Base-by-base conservation (phyloP, 352 stramenopile species). In the Pythium coloratum region DNA sequence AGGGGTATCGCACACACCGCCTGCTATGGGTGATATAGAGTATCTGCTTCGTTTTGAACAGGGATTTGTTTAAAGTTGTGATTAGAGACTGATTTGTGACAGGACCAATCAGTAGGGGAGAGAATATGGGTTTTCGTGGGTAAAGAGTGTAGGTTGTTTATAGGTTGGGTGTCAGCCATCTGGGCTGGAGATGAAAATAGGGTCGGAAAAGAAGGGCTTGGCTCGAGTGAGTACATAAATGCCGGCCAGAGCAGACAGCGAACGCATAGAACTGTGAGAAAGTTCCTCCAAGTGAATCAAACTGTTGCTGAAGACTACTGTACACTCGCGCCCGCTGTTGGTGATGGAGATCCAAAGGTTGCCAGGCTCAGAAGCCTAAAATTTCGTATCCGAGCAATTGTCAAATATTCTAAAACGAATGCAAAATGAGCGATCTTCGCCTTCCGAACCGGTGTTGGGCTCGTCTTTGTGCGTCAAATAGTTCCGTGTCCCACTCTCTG, bases 101-200 rank as follows among this genome's bases (percentile, higher is more conserved):
- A 3, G 28, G 28, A 30, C 28, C 28, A 30, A 44, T 54, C 46
- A 28, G n/a, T 56, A 36, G 6, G 13, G 14, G 54, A 47, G 34
- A n/a, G 12, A 46, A 47, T 50, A 59, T 59, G 6, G 2, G 7
- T 18, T 59, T 42, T 14, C 7, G 13, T 7, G 16, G 54, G 18
- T 53, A 16, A 3, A 51, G 13, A 33, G 4, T 62, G 10, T 36
- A 51, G 55, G 20, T 62, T 62, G 55, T 49, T 62, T 51, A 53
- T 62, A 51, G 55, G 18, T 33, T 51, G 38, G 34, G 55, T 36
- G 13, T 33, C 32, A 28, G 24, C 14, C 28, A 36, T 56, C 49
- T 56, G 28, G 24, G 24, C 49, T 4, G 4, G 44, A 10, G 44
- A 50, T 28, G 44, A 50, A 26, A 50, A 50, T 50, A 50, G 44